phyloP scores from a whole-genome alignment of 75 land plant genomes.

The Larix kaempferi region DNA sequence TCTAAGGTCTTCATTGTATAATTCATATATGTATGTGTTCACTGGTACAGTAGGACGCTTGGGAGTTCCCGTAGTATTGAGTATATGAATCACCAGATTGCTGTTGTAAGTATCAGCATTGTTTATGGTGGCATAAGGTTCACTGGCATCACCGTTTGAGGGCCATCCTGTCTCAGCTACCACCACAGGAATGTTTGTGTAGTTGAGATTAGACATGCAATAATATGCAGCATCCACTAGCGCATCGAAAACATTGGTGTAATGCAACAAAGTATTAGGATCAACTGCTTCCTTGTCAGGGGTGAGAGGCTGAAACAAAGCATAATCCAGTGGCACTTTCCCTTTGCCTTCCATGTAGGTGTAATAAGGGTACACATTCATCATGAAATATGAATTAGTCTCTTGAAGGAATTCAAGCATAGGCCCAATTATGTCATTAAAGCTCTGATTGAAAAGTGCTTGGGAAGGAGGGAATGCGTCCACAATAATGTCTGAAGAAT shows the following conservation, averaged over 20 bases:
- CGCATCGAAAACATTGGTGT: slow-evolving; percentile 69
- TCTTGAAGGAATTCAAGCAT: slow-evolving; percentile 64
- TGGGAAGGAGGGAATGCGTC: slow-evolving; percentile 61
- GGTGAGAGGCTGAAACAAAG: slow-evolving; percentile 58
- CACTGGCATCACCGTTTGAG: slow-evolving; percentile 51
- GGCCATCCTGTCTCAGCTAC: slow-evolving; percentile 90
- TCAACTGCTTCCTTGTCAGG: slow-evolving; percentile 51
- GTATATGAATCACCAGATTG: slow-evolving; percentile 49
- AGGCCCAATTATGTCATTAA: slow-evolving; percentile 47
- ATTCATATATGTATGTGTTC: slow-evolving; percentile 66
- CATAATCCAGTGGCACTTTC: slow-evolving; percentile 62
- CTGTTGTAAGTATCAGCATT: slow-evolving; percentile 60
- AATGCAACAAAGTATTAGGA: slow-evolving; percentile 51
- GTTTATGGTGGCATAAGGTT: slow-evolving; percentile 44
- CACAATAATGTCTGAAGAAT: slow-evolving; percentile 43
- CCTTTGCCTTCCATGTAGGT: slow-evolving; percentile 41
- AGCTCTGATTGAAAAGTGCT: slow-evolving; percentile 59
- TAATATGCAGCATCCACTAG: slow-evolving; percentile 74
- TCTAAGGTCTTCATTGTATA: slow-evolving; percentile 70
- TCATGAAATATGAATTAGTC: slow-evolving; percentile 64
- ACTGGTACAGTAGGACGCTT: slow-evolving; percentile 45
- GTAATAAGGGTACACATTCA: slow-evolving; percentile 73
- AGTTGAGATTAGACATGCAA: slow-evolving; percentile 53
- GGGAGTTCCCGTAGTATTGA: slow-evolving; percentile 65
- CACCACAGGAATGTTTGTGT: slow-evolving; percentile 47